These are phyloP conservation scores for Kitagawia praeruptora DNA, from an alignment of 129 eudicot genomes.

Conservation along the genomic window DNA sequence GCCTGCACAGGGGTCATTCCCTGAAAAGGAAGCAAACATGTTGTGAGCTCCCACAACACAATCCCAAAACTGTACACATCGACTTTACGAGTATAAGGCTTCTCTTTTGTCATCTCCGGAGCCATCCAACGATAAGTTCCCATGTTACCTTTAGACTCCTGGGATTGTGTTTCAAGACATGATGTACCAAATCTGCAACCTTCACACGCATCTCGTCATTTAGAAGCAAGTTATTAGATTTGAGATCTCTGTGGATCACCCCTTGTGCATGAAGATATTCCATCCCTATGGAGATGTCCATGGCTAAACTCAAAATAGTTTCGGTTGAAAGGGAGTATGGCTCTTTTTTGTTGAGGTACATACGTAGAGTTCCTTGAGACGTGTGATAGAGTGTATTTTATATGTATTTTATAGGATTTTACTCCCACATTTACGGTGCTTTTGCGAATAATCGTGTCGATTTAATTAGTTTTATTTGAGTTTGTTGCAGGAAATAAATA, in stretches of 20 bases:
- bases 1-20: constrained; percentile 99
- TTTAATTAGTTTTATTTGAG: too few species aligned
- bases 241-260: constrained; percentile 88
- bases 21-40: constrained; percentile 93
- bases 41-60: constrained; percentile 94
- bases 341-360: constrained; percentile 72
- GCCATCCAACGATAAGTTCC: constrained; percentile 99
- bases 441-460: too few species aligned
- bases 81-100: constrained; percentile 81
- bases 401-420: too few species aligned
- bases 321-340: constrained; percentile 93
- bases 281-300: constrained; percentile 92
- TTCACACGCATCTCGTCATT: constrained; percentile 95
- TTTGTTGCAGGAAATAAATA: too few species aligned
- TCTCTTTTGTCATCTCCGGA: constrained; percentile 97
- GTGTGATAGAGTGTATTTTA: too few species aligned
- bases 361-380: too few species aligned
- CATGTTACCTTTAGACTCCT: constrained; percentile 84
- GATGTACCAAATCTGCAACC: constrained; percentile 97
- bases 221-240: constrained; percentile 74
- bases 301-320: constrained; percentile 78
- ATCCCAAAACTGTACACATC: constrained; percentile 97
- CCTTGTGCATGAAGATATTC: constrained; percentile 98
- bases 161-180: constrained; percentile 79
- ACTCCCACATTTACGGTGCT: too few species aligned